These are phyloP conservation scores for Dioscorea alata DNA, from an alignment of 106 monocot species.

Conservation along the genomic window DNA sequence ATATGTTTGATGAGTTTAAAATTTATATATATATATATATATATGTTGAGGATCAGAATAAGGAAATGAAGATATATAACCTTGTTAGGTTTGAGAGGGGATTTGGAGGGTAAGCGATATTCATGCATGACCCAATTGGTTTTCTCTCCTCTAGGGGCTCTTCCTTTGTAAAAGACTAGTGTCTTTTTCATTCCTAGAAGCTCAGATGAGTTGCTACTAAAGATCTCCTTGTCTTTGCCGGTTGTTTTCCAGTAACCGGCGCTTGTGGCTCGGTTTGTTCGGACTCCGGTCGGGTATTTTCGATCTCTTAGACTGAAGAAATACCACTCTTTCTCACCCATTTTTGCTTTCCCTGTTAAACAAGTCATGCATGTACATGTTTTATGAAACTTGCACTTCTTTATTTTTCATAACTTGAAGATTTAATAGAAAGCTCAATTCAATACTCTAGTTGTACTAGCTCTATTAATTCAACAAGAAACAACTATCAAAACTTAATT, in stretches of 20 bases:
- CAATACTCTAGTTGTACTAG: no score
- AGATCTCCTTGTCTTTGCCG: constrained; percentile 45
- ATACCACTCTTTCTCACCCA: constrained; percentile 50
- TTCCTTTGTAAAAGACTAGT: constrained; percentile 40
- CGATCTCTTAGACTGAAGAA: constrained; percentile 39
- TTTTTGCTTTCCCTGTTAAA: constrained; percentile 26
- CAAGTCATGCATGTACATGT: background rate
- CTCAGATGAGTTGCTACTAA: constrained; percentile 16
- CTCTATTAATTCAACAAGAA: no score
- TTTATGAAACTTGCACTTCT: background rate
- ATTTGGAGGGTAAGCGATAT: constrained; percentile 28
- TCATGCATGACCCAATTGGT: constrained; percentile 54
- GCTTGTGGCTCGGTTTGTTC: constrained; percentile 36
- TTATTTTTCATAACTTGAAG: no score
- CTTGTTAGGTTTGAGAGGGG: constrained; percentile 28
- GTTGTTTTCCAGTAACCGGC: constrained; percentile 49
- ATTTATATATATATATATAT: background rate
- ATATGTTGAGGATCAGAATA: background rate
- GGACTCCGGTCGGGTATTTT: constrained; percentile 34
- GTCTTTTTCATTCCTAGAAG: constrained; percentile 45
- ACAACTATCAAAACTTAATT: no score
- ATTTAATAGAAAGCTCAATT: no score
- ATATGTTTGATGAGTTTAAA: background rate
- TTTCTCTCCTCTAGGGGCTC: constrained; percentile 42
- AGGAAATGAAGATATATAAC: constrained; percentile 1